Base-by-base conservation (phyloP, 495 filamentous ascomycete genomes). In the Hypoxylon perforatum region DNA sequence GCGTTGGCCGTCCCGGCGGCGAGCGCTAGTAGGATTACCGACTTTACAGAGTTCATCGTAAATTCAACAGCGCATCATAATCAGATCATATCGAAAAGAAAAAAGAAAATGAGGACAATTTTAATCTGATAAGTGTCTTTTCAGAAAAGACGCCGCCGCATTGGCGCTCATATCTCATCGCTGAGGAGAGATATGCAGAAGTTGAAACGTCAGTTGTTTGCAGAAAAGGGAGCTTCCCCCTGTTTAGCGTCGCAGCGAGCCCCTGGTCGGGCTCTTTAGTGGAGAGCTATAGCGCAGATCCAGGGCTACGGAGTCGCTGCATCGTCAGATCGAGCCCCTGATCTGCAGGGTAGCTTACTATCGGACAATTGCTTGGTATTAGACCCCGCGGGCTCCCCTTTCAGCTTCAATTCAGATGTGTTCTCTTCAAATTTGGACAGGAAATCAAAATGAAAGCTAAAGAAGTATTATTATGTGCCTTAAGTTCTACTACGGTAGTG, bases 121-220 rank as follows among this genome's bases (percentile, higher is more conserved):
- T 39, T 30, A 25, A 12, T 33, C 22, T 19, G 9, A 23, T n/a
- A n/a, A 45, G 22, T n/a, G 57, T 45, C 22, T 12, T 49, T 36
- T 11, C 30, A 52, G 46, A 51, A 23, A 48, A 22, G 1, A 25
- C 15, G 18, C 46, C n/a, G 47, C 30, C 42, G 53, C 21, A 22
- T 5, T 18, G 28, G 48, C 11, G 49, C 38, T 15, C 44, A 46
- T 44, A 59, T 49, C 23, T 45, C 41, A 57, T 53, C 21, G 54
- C 48, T n/a, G 50, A 65, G 56, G 51, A 58, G 53, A 59, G 25
- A 70, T n/a, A 61, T 63, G 63, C 64, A 73, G 39, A n/a, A 38
- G 38, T 48, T 71, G 71, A 73, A 73, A 73, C 71, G 28, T 57
- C 63, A 68, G 58, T 52, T 53, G 71, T 68, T 46, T 67, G 54